These are phyloP conservation scores for Cercospora canescens DNA, from an alignment of 2,329 filamentous ascomycete genomes.

Conservation along the genomic window DNA sequence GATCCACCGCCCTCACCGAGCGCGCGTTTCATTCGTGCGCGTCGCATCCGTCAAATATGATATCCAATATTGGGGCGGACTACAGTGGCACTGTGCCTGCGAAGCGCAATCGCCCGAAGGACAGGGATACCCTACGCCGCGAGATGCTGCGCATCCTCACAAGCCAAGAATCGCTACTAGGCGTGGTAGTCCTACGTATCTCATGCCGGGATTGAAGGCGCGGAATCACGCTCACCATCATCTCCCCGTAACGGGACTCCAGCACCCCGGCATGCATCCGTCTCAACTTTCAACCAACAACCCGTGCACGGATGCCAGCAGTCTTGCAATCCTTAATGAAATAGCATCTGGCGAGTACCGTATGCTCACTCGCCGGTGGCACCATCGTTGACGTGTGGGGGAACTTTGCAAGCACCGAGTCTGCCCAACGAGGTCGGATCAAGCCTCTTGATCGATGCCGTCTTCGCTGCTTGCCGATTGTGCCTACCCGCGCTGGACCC, in stretches of 20 bases:
- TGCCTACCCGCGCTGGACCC: neutral
- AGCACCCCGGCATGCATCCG: neutral
- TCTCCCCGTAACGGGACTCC: neutral
- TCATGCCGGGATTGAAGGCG: neutral
- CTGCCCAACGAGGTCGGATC: neutral
- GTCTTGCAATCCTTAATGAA: neutral
- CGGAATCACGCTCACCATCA: neutral
- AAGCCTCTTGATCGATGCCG: neutral
- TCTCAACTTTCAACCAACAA: neutral
- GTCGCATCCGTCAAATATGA: too few species aligned
- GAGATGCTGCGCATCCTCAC: neutral
- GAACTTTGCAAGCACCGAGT: neutral
- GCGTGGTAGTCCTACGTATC: too few species aligned
- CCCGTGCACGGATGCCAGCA: neutral
- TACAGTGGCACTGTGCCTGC: too few species aligned
- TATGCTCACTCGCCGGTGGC: neutral
- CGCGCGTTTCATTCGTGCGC: too few species aligned
- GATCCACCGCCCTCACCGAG: neutral
- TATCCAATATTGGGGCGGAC: too few species aligned
- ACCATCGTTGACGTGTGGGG: neutral
- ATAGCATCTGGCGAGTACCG: neutral
- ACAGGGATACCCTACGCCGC: neutral
- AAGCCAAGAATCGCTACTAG: neutral
- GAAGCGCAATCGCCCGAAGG: too few species aligned
- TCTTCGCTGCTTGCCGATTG: neutral